phyloP scores from a whole-genome alignment of 1,284 basidiomycete genomes.

The Waitea zeae region DNA sequence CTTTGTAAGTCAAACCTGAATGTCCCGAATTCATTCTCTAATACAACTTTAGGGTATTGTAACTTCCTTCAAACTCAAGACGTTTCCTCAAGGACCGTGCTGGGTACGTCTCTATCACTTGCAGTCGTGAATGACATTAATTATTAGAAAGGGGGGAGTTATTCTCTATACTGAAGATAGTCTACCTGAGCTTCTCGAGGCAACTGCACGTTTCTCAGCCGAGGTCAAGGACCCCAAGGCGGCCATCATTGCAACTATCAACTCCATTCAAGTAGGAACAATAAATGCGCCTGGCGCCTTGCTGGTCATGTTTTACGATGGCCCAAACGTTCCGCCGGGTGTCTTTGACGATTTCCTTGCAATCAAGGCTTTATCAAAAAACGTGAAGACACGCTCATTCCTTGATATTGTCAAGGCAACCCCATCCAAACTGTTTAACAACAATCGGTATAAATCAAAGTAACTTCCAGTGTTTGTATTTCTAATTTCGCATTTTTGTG shows the following conservation, averaged over 20 bases:
- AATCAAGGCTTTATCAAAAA: slow-evolving; percentile 13
- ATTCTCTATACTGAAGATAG: slow-evolving; percentile 21
- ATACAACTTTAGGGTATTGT: too few relatives aligned
- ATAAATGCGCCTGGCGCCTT: slow-evolving; percentile 11
- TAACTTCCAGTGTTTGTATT: too few relatives aligned
- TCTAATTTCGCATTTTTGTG: too few relatives aligned
- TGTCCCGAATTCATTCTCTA: too few relatives aligned
- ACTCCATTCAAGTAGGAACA: too few relatives aligned
- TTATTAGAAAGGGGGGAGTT: slow-evolving; percentile 31
- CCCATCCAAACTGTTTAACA: slow-evolving; percentile 21
- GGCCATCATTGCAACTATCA: slow-evolving; percentile 33
- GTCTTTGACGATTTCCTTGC: slow-evolving; percentile 23
- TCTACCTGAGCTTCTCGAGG: slow-evolving; percentile 21
- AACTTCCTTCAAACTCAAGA: slow-evolving; percentile 34
- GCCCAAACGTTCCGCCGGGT: slow-evolving; percentile 18
- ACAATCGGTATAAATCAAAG: too few relatives aligned
- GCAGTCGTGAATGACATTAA: not conserved
- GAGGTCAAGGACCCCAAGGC: slow-evolving; percentile 43
- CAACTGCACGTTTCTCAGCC: slow-evolving; percentile 29
- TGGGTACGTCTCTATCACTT: slow-evolving; percentile 25
- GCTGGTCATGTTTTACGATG: slow-evolving; percentile 24
- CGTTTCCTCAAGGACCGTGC: slow-evolving; percentile 33
- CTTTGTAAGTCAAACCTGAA: too few relatives aligned
- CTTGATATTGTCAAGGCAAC: slow-evolving; percentile 19
- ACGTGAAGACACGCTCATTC: slow-evolving; percentile 19